These are phyloP conservation scores for Oryza officinalis DNA, from an alignment of 176 grass and related monocot species.

Conservation along the genomic window DNA sequence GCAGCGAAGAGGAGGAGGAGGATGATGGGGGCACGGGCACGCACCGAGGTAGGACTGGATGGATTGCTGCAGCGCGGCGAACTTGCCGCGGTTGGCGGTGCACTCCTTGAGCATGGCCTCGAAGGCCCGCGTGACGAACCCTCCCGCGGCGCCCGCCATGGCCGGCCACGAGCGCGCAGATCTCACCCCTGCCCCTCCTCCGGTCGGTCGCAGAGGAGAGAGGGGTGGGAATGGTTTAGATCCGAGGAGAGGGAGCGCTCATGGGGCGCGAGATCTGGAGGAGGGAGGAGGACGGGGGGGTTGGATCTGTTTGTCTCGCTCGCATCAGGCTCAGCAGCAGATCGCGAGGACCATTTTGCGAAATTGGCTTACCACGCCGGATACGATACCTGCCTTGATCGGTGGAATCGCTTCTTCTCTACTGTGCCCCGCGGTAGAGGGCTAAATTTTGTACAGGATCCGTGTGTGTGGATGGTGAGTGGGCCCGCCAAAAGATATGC, in stretches of 20 bases:
- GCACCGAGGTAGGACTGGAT: slow-evolving; percentile 87
- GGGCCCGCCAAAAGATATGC: background rate
- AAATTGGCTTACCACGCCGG: slow-evolving; percentile 8
- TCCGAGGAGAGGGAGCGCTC: slow-evolving; percentile 49
- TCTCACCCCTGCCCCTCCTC: slow-evolving; percentile 33
- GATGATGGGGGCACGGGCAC: background rate
- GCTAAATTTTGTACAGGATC: background rate
- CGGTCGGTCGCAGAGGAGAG: slow-evolving; percentile 37
- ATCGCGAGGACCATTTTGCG: slow-evolving; percentile 37
- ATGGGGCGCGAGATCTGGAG: slow-evolving; percentile 57
- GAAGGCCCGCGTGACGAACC: slow-evolving; percentile 91
- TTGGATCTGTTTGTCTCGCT: slow-evolving; percentile 45
- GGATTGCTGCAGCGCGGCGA: slow-evolving; percentile 77
- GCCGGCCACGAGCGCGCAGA: slow-evolving; percentile 25
- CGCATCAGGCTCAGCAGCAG: slow-evolving; percentile 9
- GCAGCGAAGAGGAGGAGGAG: background rate
- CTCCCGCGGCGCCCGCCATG: slow-evolving; percentile 96
- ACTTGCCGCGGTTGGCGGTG: slow-evolving; percentile 89
- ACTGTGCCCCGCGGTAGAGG: background rate
- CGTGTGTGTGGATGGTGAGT: background rate
- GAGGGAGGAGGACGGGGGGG: background rate
- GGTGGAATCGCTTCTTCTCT: background rate
- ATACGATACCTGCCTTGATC: slow-evolving; percentile 17
- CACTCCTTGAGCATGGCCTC: slow-evolving; percentile 99
- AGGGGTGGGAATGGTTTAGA: slow-evolving; percentile 47